phyloP scores from a whole-genome alignment of 352 stramenopile genomes.

The Pythium scleroteichum region DNA sequence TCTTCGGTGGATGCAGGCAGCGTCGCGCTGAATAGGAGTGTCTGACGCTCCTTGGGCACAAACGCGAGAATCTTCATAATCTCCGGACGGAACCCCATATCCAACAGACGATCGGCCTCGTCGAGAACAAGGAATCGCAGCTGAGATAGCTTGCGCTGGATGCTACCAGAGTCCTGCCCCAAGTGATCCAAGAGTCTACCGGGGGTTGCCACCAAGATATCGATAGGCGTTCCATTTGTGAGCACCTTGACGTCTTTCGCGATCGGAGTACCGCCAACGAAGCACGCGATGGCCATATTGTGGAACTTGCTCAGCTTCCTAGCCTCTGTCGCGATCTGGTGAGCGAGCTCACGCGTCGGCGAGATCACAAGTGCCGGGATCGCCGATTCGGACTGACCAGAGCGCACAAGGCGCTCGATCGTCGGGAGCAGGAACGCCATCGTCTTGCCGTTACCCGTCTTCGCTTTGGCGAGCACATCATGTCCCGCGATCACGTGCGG shows the following conservation, averaged over 20 bases:
- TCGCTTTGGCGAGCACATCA: constrained; percentile 84
- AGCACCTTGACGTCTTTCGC: constrained; percentile 54
- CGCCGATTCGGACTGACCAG: constrained; percentile 22
- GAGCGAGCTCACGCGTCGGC: constrained; percentile 88
- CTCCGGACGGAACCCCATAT: constrained; percentile 94
- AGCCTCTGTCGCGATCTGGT: constrained; percentile 91
- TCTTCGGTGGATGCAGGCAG: constrained; percentile 84
- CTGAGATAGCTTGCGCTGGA: constrained; percentile 55
- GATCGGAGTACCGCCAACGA: constrained; percentile 90
- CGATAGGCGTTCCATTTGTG: constrained; percentile 38
- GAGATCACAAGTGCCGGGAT: constrained; percentile 86
- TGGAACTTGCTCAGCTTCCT: constrained; percentile 88
- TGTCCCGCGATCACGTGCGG: constrained; percentile 49
- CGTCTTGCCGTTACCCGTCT: constrained; percentile 83
- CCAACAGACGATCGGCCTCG: constrained; percentile 95
- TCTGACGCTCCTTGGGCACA: constrained; percentile 83
- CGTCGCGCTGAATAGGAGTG: constrained; percentile 96
- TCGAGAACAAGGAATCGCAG: constrained; percentile 85
- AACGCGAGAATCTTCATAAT: constrained; percentile 87
- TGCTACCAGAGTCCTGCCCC: constrained; percentile 88
- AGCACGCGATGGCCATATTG: constrained; percentile 56
- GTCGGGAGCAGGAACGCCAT: constrained; percentile 63
- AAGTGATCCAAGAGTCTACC: constrained; percentile 96
- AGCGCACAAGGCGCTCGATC: constrained; percentile 81
- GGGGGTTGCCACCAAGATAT: constrained; percentile 96